Evolutionary conservation across 2,329 filamentous ascomycete genomes (phyloP).

Genomic region (Thelonectria olida): DNA sequence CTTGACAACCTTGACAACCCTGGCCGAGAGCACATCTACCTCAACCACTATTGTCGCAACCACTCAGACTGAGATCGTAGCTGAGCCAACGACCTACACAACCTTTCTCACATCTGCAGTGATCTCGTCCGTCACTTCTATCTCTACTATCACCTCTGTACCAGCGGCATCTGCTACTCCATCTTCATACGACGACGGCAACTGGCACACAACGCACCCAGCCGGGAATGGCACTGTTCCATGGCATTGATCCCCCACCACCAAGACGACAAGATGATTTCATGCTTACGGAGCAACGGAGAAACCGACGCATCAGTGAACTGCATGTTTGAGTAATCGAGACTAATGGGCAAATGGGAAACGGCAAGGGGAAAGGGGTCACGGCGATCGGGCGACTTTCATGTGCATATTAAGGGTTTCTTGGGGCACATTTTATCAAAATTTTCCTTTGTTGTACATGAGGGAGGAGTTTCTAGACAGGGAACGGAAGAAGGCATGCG

Average conservation of each 20-base stretch:
- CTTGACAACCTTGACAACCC: slow-evolving; percentile 9
- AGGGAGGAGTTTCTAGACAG: slow-evolving; percentile 19
- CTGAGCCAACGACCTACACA: slow-evolving; percentile 26
- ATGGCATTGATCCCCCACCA: slow-evolving; percentile 12
- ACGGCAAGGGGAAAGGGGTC: slow-evolving; percentile 8
- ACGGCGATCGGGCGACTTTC: slow-evolving; percentile 21
- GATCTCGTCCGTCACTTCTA: slow-evolving; percentile 2
- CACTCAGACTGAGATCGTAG: not conserved
- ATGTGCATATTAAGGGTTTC: slow-evolving; percentile 18
- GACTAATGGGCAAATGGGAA: not conserved
- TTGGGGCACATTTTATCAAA: not conserved
- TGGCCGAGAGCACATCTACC: not conserved
- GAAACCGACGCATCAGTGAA: slow-evolving; percentile 1
- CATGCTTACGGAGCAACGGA: slow-evolving; percentile 8
- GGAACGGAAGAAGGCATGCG: slow-evolving; percentile 36
- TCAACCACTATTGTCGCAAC: not conserved
- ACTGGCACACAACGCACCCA: slow-evolving; percentile 58
- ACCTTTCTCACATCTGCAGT: slow-evolving; percentile 23
- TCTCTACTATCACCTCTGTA: not conserved
- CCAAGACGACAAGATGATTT: slow-evolving; percentile 6
- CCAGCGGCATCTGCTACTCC: slow-evolving; percentile 30
- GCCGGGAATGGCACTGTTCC: slow-evolving; percentile 52
- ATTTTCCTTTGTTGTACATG: slow-evolving; percentile 20
- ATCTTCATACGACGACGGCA: slow-evolving; percentile 52
- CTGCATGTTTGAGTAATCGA: slow-evolving; percentile 4